Base-by-base conservation (phyloP, 2,329 filamentous ascomycete species). In the Colletotrichum lindemuthianum region DNA sequence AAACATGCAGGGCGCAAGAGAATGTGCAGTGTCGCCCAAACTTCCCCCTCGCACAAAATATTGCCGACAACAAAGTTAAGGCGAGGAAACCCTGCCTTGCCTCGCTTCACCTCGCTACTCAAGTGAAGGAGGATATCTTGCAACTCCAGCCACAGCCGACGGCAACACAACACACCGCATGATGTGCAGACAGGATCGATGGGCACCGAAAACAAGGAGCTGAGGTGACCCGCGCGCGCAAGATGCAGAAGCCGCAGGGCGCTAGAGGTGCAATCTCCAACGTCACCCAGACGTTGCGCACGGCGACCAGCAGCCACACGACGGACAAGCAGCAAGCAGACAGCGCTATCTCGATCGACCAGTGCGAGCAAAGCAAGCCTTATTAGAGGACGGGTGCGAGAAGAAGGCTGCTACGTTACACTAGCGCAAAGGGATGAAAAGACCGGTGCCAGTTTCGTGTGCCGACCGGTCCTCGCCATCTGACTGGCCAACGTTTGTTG, bases 271-370 rank as follows among this genome's bases (percentile, higher is more conserved):
- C 43, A 41, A 44, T 24, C 61, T 36, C 50, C 33, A 47, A 49
- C 52, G 52, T 65, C 52, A 41, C 63, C 59, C 32, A 47, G 47
- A 49, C 52, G 63, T 65, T 65, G 63, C 63, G 63, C 63, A 65
- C 52, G 52, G 63, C 63, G 47, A 65, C 63, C 52, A 49, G 55
- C 49, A 60, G 60, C 49, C 15, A 53, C 43, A 41, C 36, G 24
- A 11, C 37, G 37, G 33, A 39, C 44, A 40, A 45, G 37, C 15
- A 37, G 43, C 36, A 33, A 47, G 9, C 54, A 49, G 45, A 36
- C 36, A 24, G 51, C 51, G 59, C 63, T 57, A 65, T 63, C 52
- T 65, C 52, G 47, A 63, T 57, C 50, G 36, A 51, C 24, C 9
- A 24, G 24, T 24, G 24, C 24, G 1, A 24, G 24, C 24, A 24